These are phyloP conservation scores for Phytophthora tubulina DNA, from an alignment of 352 stramenopile species.

Conservation along the genomic window DNA sequence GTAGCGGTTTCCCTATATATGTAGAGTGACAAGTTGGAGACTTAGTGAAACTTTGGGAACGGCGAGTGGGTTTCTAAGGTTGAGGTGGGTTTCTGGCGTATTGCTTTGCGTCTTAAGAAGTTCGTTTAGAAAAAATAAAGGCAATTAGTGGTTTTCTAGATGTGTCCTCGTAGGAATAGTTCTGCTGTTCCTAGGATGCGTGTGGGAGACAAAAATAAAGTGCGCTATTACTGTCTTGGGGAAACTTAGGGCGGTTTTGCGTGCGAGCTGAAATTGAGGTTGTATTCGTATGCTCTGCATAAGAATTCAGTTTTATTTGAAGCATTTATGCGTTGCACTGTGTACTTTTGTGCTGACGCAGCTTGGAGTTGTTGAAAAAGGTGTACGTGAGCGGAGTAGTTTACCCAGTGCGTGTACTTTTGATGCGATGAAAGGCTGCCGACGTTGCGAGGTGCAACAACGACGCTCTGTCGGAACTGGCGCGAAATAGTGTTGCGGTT, in stretches of 20 bases:
- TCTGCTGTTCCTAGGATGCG: constrained; percentile 1
- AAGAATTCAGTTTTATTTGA: background rate
- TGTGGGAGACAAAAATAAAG: constrained; percentile 2
- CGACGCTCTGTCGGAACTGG: constrained; percentile 12
- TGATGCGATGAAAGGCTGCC: background rate
- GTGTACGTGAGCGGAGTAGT: background rate
- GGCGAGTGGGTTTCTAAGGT: too few relatives aligned
- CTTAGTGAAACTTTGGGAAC: too few relatives aligned
- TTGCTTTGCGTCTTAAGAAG: too few relatives aligned
- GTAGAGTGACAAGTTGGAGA: too few relatives aligned
- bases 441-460: constrained; percentile 9
- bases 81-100: too few relatives aligned
- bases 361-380: too few relatives aligned
- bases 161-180: constrained; percentile 4
- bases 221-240: background rate
- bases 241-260: background rate
- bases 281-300: constrained; percentile 22
- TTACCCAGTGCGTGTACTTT: background rate
- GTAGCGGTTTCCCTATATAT: too few relatives aligned
- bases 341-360: constrained; percentile 3
- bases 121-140: too few relatives aligned
- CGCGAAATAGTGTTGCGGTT: constrained; percentile 4
- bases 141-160: background rate
- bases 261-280: background rate
- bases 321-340: background rate